Conservation (phyloP, 2,329 filamentous ascomycete genomes). For the Cercospora sp. region DNA sequence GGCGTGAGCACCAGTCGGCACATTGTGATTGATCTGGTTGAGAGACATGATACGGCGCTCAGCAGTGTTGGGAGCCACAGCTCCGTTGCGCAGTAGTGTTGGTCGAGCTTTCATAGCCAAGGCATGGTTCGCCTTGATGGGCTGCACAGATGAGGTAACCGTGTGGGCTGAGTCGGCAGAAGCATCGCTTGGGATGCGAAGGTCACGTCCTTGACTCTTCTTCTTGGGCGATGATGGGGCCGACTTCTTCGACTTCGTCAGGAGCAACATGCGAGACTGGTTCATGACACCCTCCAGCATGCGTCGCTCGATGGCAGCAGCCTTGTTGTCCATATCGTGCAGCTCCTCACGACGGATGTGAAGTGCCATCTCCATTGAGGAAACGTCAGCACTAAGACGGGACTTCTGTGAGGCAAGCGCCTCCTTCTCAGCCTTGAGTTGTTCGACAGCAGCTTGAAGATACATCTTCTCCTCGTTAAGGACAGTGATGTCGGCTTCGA, state of each 20-base stretch:
- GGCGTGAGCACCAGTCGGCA: constrained; percentile 50
- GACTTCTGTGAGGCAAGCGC: constrained; percentile 75
- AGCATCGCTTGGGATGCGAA: constrained; percentile 43
- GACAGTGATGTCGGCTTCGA: constrained; percentile 49
- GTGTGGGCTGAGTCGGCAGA: constrained; percentile 49
- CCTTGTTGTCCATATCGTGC: constrained; percentile 83
- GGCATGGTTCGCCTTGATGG: constrained; percentile 35
- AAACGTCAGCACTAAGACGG: constrained; percentile 79
- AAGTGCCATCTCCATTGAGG: constrained; percentile 85
- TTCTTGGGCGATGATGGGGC: constrained; percentile 42
- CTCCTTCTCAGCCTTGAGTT: constrained; percentile 69
- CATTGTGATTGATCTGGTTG: constrained; percentile 82
- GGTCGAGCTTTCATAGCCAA: constrained; percentile 54
- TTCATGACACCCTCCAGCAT: constrained; percentile 96
- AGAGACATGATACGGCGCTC: constrained; percentile 81
- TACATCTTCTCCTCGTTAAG: constrained; percentile 50
- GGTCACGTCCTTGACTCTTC: constrained; percentile 41
- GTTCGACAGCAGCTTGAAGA: constrained; percentile 55
- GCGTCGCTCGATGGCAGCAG: constrained; percentile 83
- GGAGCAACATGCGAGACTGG: constrained; percentile 86
- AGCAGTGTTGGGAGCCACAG: constrained; percentile 38
- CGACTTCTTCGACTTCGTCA: constrained; percentile 60
- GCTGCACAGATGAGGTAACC: constrained; percentile 36
- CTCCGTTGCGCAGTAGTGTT: constrained; percentile 43
- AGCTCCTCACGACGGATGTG: constrained; percentile 88